Percentiles rank a stretch among this genome's conserved stretches.
These are phyloP conservation scores for Populus hybrid DNA, from an alignment of 441 rosid species.

Conservation along the genomic window DNA sequence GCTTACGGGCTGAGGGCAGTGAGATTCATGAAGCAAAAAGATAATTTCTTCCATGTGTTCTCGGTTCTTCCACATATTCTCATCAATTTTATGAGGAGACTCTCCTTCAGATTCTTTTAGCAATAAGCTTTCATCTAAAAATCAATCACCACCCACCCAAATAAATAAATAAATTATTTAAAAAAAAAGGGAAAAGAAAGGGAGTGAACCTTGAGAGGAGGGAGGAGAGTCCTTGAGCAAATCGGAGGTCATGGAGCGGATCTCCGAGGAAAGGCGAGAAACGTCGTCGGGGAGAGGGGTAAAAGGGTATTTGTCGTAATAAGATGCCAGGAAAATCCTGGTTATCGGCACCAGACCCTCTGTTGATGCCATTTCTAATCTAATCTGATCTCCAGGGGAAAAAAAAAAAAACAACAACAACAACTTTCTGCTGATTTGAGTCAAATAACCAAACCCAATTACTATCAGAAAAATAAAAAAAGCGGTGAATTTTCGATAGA, in stretches of 20 bases:
- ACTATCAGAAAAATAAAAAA: neutral
- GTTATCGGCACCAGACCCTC: constrained; percentile 90
- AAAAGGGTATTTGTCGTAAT: constrained; percentile 79
- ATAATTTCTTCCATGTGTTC: constrained; percentile 88
- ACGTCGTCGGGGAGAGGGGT: constrained; percentile 71
- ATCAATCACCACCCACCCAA: neutral
- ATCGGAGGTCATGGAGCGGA: no score
- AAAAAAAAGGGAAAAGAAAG: neutral
- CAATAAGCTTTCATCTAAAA: constrained; percentile 51
- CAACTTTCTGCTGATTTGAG: neutral
- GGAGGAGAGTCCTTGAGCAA: neutral
- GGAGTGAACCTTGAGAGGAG: neutral
- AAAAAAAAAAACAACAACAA: no score
- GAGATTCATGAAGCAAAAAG: constrained; percentile 62
- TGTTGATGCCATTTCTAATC: constrained; percentile 45
- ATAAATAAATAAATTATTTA: no score
- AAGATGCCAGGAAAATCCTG: constrained; percentile 68
- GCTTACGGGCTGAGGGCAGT: constrained; percentile 63
- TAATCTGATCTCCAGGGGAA: no score
- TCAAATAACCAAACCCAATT: neutral
- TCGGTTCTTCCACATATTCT: constrained; percentile 97
- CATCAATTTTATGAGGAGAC: constrained; percentile 92
- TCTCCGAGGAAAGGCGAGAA: constrained; percentile 52
- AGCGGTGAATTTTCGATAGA: no score
- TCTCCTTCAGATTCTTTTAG: constrained; percentile 53